Evolutionary conservation across 1,139 yeast genomes (phyloP), one percentile per base, ranked within the genome.

Genomic region (Pichia sp.): DNA sequence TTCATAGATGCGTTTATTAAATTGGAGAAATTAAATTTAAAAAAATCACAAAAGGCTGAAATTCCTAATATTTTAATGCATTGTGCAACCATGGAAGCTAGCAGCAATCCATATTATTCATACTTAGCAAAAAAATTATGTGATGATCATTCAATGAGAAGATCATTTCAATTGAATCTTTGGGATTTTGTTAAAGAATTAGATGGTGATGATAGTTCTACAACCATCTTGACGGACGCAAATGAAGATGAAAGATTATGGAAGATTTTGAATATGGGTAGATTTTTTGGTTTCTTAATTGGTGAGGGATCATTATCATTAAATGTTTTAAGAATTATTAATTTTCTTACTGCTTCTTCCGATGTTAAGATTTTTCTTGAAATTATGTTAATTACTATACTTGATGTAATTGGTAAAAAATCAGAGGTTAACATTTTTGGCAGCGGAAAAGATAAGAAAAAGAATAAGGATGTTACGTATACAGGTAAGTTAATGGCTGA

Each of bases 71-170:
- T 94, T 6, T 65, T 92, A 40, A 67, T 88, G 45, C 97, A 90
- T 62, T 92, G 98, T 68, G 81, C 90, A 27, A 78, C 86, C 1
- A 78, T 83, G 56, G 99, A 94, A 66, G 79, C 84, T 34, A 77
- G 78, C 0, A 90, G 86, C 72, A 94, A 94, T 60, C 97, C 97
- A 1, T 94, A 85, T 64, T 94, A 94, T 65, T 86, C 92, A 0
- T 69, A 86, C 11, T 76, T 94, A 34, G 95, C 95, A 0, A 74
- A 76, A 42, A 86, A 87, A 58, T 66, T 90, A 25, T 85, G 95
- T 60, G 78, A 74, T 37, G 76, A 81, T 37, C 87, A 85, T 55
- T 73, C 82, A 2, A 70, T 85, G 64, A 76, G 87, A 59, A 90
- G 90, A 64, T 79, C 95, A 0, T 83, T 94, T 58, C 97, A 92